These are phyloP conservation scores for Theileria annulata DNA, from an alignment of 169 alveolate species.

Conservation along the genomic window DNA sequence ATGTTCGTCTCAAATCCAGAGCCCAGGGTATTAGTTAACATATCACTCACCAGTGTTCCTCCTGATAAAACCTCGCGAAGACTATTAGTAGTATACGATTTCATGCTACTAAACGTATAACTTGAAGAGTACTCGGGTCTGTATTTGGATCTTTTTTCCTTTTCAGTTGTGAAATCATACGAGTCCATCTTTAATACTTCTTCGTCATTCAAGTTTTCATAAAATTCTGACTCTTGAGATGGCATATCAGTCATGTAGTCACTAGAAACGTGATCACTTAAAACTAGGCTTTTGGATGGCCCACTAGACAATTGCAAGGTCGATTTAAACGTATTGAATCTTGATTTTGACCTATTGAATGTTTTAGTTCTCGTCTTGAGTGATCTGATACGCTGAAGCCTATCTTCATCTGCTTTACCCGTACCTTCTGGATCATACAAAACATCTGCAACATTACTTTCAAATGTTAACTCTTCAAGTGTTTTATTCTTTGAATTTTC, in stretches of 20 bases:
- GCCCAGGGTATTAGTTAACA: neutral
- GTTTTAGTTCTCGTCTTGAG: neutral
- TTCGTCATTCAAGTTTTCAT: neutral
- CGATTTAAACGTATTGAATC: neutral
- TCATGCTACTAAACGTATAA: neutral
- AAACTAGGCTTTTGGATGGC: neutral
- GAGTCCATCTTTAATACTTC: neutral
- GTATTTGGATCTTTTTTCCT: neutral
- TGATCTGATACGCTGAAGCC: neutral
- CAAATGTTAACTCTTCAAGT: conserved; percentile 35
- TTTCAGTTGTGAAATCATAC: neutral
- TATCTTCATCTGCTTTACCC: conserved; percentile 7
- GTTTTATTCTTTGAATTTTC: conserved; percentile 39
- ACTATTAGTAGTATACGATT: neutral
- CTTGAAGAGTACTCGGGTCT: neutral
- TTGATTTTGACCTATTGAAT: neutral
- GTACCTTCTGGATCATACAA: neutral
- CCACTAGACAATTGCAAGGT: neutral
- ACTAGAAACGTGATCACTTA: neutral
- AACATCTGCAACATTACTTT: neutral
- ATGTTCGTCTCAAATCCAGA: neutral
- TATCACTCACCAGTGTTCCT: neutral
- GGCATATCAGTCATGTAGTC: neutral
- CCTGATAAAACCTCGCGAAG: neutral
- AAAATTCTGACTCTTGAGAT: neutral